Conservation (phyloP, 192 early-diverging fungal species). For the Bifiguratus adelaidae region DNA sequence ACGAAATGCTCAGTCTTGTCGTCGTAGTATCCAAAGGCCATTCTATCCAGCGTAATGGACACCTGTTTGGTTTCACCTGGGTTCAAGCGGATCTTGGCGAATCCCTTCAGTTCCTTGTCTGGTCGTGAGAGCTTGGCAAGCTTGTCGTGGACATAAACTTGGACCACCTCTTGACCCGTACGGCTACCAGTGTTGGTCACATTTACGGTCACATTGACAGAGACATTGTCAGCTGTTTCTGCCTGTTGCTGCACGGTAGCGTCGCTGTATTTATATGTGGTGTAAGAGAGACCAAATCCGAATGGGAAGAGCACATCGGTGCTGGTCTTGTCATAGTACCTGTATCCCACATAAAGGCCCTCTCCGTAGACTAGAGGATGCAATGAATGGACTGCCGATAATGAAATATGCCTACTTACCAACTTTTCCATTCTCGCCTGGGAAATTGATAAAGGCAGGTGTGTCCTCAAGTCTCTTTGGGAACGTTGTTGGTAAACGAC, state of each 20-base stretch:
- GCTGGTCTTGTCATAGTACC: slow-evolving; percentile 7
- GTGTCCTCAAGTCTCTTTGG: slow-evolving; percentile 28
- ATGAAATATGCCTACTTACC: slow-evolving; percentile 5
- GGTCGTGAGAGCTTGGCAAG: slow-evolving; percentile 9
- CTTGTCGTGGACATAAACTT: slow-evolving; percentile 23
- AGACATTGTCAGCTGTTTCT: neutral
- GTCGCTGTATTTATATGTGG: neutral
- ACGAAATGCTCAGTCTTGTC: slow-evolving; percentile 2
- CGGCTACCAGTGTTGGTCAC: slow-evolving; percentile 4
- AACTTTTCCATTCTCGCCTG: slow-evolving; percentile 10
- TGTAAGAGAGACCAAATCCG: slow-evolving; percentile 4
- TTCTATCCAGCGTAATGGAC: slow-evolving; percentile 6
- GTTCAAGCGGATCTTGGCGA: neutral
- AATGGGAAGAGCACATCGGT: slow-evolving; percentile 8
- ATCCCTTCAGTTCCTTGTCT: neutral
- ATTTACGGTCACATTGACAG: neutral
- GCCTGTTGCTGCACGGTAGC: neutral
- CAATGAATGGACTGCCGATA: too few species aligned
- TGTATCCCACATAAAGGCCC: slow-evolving; percentile 8
- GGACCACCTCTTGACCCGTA: slow-evolving; percentile 1
- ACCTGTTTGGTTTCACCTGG: slow-evolving; percentile 1
- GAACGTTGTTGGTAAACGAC: slow-evolving; percentile 39
- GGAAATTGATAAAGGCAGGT: slow-evolving; percentile 7
- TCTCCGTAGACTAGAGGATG: too few species aligned
- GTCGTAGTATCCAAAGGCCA: slow-evolving; percentile 11